A percentile compares a stretch with the other conserved stretches of the same genome.
phyloP scores from a whole-genome alignment of 2,329 filamentous ascomycete genomes.

The Bipolaris gigantea region DNA sequence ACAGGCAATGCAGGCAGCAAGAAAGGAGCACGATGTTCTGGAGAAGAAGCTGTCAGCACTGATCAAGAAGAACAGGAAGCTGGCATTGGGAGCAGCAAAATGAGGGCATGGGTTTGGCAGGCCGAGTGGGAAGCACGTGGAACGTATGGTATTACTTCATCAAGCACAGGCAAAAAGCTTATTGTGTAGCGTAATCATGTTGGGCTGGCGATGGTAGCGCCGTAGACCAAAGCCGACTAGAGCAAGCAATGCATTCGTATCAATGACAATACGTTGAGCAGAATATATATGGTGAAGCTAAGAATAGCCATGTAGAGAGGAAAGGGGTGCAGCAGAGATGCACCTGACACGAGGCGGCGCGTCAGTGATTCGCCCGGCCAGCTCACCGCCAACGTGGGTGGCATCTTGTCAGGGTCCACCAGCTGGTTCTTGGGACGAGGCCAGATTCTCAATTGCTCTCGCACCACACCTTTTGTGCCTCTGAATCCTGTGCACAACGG shows the following conservation, averaged over 20 bases:
- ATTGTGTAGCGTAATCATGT: not conserved
- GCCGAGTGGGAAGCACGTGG: not conserved
- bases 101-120: not conserved
- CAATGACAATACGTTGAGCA: not conserved
- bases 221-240: not conserved
- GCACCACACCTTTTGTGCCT: slow-evolving; percentile 13
- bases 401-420: slow-evolving; percentile 28
- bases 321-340: slow-evolving; percentile 17
- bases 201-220: too few species aligned
- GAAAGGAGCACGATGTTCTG: slow-evolving; percentile 41
- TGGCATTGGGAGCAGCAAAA: slow-evolving; percentile 14
- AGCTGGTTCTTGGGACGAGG: slow-evolving; percentile 25
- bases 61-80: slow-evolving; percentile 45
- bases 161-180: not conserved
- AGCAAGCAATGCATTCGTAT: too few species aligned
- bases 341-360: slow-evolving; percentile 23
- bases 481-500: not conserved
- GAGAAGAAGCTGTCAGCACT: slow-evolving; percentile 42
- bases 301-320: slow-evolving; percentile 5
- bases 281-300: not conserved
- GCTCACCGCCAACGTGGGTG: slow-evolving; percentile 31
- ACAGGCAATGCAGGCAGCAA: slow-evolving; percentile 38
- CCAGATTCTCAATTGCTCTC: slow-evolving; percentile 30
- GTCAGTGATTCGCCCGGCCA: slow-evolving; percentile 17
- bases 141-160: not conserved